phyloP scores from a whole-genome alignment of 176 grass and related monocot genomes.

The Aegilops sharonensis region DNA sequence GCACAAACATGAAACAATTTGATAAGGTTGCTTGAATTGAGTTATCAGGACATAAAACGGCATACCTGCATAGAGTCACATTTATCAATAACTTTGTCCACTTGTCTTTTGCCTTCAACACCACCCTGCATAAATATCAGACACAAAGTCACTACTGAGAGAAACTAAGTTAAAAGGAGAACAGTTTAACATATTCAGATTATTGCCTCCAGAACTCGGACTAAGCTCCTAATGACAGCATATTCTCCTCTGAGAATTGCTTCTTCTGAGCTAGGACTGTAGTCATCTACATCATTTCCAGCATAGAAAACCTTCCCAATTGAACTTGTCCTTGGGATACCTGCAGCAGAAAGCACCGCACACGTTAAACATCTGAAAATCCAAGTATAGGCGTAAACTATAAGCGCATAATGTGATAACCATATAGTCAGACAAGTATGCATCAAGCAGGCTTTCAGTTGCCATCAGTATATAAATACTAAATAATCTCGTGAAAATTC shows the following conservation, averaged over 20 bases:
- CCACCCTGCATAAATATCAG: constrained; percentile 66
- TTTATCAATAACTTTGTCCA: constrained; percentile 98
- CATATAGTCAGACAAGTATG: constrained; percentile 19
- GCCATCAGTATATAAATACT: constrained; percentile 22
- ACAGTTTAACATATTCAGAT: constrained; percentile 19
- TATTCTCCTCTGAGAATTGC: constrained; percentile 88
- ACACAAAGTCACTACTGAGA: constrained; percentile 19
- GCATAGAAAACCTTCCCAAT: constrained; percentile 90
- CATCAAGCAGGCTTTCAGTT: constrained; percentile 26
- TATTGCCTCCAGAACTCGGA: constrained; percentile 91
- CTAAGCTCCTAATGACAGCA: constrained; percentile 93
- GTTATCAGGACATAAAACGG: constrained; percentile 28
- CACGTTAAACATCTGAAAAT: constrained; percentile 18
- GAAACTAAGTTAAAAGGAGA: constrained; percentile 11
- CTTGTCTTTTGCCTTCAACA: constrained; percentile 93
- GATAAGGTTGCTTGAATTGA: constrained; percentile 9
- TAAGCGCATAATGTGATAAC: background rate
- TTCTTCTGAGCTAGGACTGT: constrained; percentile 87
- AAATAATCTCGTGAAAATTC: constrained; percentile 20
- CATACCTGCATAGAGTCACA: constrained; percentile 98
- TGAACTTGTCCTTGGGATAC: constrained; percentile 78
- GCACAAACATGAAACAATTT: constrained; percentile 28
- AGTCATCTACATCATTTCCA: constrained; percentile 71
- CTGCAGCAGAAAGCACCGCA: constrained; percentile 35
- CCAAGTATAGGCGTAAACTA: constrained; percentile 26